Evolutionary conservation across 352 stramenopile genomes (phyloP).

Genomic region (Phytophthora hibernalis): DNA sequence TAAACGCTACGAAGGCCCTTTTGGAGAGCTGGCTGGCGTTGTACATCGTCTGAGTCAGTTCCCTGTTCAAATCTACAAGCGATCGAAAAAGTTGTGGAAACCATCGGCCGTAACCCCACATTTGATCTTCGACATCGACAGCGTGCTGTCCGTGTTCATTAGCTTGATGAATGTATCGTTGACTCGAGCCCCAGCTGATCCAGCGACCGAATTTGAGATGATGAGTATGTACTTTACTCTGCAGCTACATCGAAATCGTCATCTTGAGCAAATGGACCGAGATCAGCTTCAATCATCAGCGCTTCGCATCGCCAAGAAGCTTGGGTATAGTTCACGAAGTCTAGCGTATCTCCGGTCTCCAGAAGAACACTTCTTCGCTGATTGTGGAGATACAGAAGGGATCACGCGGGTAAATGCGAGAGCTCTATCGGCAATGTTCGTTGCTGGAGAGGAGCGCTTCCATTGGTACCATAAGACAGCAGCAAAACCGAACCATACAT

Average conservation of each 20-base stretch:
- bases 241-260: constrained; percentile 47
- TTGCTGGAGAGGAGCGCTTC: constrained; percentile 62
- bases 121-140: constrained; percentile 52
- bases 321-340: constrained; percentile 46
- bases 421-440: constrained; percentile 48
- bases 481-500: constrained; percentile 28
- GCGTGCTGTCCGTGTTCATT: constrained; percentile 53
- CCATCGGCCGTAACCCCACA: constrained; percentile 40
- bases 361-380: constrained; percentile 47
- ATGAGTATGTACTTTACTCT: constrained; percentile 49
- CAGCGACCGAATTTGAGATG: constrained; percentile 47
- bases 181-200: constrained; percentile 22
- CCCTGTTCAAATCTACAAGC: constrained; percentile 55
- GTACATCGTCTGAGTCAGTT: constrained; percentile 45
- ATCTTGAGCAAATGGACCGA: constrained; percentile 24
- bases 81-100: constrained; percentile 32
- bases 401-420: constrained; percentile 41
- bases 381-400: constrained; percentile 54
- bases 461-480: constrained; percentile 65
- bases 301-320: constrained; percentile 37
- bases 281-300: constrained; percentile 29
- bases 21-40: constrained; percentile 24
- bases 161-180: constrained; percentile 56
- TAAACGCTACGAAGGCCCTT: constrained; percentile 30
- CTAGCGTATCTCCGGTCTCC: constrained; percentile 32